Base-by-base conservation (phyloP, 1,284 basidiomycete species). In the Neotropicomus parvogracilis region DNA sequence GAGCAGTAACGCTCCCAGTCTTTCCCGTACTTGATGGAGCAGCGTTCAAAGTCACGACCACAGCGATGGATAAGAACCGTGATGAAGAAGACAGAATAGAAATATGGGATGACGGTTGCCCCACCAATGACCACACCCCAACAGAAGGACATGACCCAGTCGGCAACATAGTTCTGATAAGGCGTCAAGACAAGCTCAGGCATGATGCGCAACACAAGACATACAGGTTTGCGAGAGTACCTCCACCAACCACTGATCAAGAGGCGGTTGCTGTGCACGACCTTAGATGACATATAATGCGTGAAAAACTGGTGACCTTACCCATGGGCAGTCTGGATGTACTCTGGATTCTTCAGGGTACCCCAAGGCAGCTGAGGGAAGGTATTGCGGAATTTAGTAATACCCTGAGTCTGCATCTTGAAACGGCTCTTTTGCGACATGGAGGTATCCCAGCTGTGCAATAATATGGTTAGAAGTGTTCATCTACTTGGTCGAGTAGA, bases 381-480 rank as follows among this genome's bases (percentile, higher is more conserved):
- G 0, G 94, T 87, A 62, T 85, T 85, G 62, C 94, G 87, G 72
- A 87, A 88, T 46, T 80, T 79, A 63, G 82, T 88, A 58, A 91
- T 90, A 28, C 92, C 93, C 63, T 93, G 91, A 35, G 89, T 88
- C 68, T 97, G 88, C 88, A 97, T 95, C 69, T 97, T 95, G 81
- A 98, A 98, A 55, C 87, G 84, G 55, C 91, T 95, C 75, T 99
- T 99, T 66, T 99, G 95, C 3, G 93, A 85, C 92, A 97, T 97
- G 8, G 92, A 78, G 12, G 89, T 87, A 65, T 99, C 95, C 76
- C 91, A 98, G 58, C 89, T 91, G 48, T 19, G 56, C 43, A 33
- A 40, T 43, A 27, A 16, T 4, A 53, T 26, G 5, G 31, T 60
- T 44, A 63, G 55, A 20, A 43, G 44, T 35, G 6, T 11, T 8